These are phyloP conservation scores for Psilocybe subaeruginosa DNA, from an alignment of 768 basidiomycete species.

Conservation along the genomic window DNA sequence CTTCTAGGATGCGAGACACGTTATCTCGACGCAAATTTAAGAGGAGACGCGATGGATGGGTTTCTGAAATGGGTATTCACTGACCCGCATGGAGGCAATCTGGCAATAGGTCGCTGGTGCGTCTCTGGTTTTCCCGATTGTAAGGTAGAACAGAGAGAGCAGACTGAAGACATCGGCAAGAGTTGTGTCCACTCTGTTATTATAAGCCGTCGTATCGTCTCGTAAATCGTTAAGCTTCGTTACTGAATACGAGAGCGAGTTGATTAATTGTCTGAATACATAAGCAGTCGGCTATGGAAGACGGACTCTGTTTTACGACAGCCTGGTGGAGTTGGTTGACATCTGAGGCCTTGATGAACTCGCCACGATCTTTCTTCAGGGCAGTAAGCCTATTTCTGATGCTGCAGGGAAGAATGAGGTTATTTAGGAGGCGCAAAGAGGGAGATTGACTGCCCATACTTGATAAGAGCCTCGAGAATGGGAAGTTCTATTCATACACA, in stretches of 20 bases:
- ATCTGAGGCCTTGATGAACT: constrained; percentile 92
- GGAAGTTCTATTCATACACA: constrained; percentile 68
- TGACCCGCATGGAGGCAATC: constrained; percentile 92
- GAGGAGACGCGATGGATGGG: constrained; percentile 12
- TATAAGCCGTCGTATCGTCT: constrained; percentile 72
- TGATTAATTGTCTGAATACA: constrained; percentile 4
- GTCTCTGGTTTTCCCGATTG: constrained; percentile 94
- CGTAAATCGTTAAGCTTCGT: constrained; percentile 91
- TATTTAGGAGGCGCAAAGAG: constrained; percentile 18
- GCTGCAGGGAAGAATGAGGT: constrained; percentile 41
- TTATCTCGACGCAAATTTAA: constrained; percentile 2
- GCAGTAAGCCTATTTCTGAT: constrained; percentile 95
- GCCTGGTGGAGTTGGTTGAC: constrained; percentile 92
- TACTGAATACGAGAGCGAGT: constrained; percentile 45
- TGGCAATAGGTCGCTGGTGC: constrained; percentile 96
- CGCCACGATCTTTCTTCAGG: constrained; percentile 90
- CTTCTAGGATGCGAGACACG: constrained; percentile 11
- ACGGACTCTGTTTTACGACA: constrained; percentile 89
- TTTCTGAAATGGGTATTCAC: constrained; percentile 35
- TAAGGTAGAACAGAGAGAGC: constrained; percentile 95
- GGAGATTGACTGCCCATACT: constrained; percentile 48
- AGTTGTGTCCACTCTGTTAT: constrained; percentile 93
- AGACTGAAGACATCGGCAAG: constrained; percentile 95
- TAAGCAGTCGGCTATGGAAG: constrained; percentile 4
- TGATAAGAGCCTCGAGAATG: constrained; percentile 93